Conservation (phyloP, 176 grass and related monocot genomes). For the Eleusine indica region DNA sequence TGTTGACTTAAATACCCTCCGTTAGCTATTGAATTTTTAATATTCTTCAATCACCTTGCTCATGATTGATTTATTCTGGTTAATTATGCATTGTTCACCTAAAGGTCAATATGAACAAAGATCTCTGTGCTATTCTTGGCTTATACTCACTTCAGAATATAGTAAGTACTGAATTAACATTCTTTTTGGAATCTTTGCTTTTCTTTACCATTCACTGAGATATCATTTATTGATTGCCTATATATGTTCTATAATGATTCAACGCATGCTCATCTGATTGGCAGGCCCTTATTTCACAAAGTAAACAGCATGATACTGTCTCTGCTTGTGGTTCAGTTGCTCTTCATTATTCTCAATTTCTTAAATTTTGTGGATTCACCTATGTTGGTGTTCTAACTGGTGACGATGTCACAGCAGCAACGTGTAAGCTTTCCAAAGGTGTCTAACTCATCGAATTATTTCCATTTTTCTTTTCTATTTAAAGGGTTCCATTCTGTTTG, state of each 20-base stretch:
- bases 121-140: slow-evolving; percentile 74
- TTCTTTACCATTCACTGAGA: slow-evolving; percentile 16
- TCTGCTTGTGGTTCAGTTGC: slow-evolving; percentile 62
- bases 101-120: slow-evolving; percentile 58
- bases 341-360: slow-evolving; percentile 56
- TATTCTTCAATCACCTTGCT: neutral
- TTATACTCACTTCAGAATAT: slow-evolving; percentile 85
- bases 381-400: slow-evolving; percentile 79
- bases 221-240: neutral
- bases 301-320: slow-evolving; percentile 44
- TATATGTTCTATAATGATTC: slow-evolving; percentile 31
- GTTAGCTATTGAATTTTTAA: slow-evolving; percentile 1
- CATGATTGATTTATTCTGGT: slow-evolving; percentile 22
- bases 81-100: slow-evolving; percentile 36
- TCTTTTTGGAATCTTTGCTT: slow-evolving; percentile 8
- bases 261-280: slow-evolving; percentile 30
- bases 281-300: slow-evolving; percentile 76
- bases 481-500: slow-evolving; percentile 26
- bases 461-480: neutral
- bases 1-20: slow-evolving; percentile 27
- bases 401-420: slow-evolving; percentile 52
- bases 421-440: slow-evolving; percentile 71
- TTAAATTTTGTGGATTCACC: slow-evolving; percentile 72
- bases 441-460: slow-evolving; percentile 9
- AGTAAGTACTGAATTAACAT: slow-evolving; percentile 56